A percentile compares a stretch with the other conserved stretches of the same genome.
Conservation (phyloP, 2,329 filamentous ascomycete genomes). For the Talaromyces sp. region DNA sequence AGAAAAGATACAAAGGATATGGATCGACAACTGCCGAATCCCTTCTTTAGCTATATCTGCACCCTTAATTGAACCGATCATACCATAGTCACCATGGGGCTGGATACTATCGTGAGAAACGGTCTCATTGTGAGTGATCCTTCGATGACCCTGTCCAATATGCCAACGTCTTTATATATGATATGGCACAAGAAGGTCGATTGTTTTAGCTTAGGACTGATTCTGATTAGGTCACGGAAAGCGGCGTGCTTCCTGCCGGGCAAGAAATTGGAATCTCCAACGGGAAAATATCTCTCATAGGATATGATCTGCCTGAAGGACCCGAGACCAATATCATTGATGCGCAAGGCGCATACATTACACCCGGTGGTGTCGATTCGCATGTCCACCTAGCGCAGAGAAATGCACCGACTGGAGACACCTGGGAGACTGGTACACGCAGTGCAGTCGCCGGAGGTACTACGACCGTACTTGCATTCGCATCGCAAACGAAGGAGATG, state of each 20-base stretch:
- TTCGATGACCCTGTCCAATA: neutral
- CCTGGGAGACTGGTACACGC: conserved; percentile 46
- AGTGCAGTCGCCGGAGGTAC: conserved; percentile 55
- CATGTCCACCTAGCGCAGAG: conserved; percentile 39
- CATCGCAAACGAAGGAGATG: conserved; percentile 46
- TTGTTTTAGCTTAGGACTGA: neutral
- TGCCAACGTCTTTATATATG: neutral
- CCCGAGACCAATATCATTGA: conserved; percentile 16
- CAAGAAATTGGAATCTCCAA: conserved; percentile 12
- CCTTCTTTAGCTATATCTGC: neutral
- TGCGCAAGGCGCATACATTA: conserved; percentile 44
- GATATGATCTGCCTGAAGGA: conserved; percentile 3
- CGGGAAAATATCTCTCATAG: conserved; percentile 8
- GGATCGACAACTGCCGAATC: neutral
- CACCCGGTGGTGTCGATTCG: conserved; percentile 42
- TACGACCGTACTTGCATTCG: conserved; percentile 56
- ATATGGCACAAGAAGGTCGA: neutral
- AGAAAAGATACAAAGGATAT: conserved; percentile 2
- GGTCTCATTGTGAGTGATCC: conserved; percentile 9
- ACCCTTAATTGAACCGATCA: neutral
- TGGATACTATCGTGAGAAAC: conserved; percentile 9
- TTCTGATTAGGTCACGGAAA: conserved; percentile 7
- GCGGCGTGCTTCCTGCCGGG: conserved; percentile 8
- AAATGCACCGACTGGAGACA: conserved; percentile 40
- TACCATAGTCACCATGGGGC: neutral